These are phyloP conservation scores for Naegleria fowleri DNA, from an alignment of 208 protist species.

Conservation along the genomic window DNA sequence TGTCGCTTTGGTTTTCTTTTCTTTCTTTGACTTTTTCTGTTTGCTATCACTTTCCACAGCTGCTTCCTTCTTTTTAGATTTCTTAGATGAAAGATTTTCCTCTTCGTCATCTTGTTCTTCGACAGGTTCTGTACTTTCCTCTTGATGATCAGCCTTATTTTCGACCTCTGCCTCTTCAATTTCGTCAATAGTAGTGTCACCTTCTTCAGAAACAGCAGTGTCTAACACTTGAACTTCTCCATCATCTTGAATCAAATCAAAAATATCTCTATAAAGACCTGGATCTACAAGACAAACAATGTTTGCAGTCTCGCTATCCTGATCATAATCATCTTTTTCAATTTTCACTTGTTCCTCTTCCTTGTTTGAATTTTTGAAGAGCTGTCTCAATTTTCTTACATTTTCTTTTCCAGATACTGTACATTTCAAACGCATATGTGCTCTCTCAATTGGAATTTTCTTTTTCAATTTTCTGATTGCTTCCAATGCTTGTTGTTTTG, in stretches of 20 bases:
- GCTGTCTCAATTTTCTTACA: slow-evolving; percentile 16
- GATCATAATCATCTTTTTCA: slow-evolving; percentile 5
- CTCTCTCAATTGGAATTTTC: slow-evolving; percentile 57
- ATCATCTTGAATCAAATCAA: background rate
- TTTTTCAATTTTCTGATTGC: slow-evolving; percentile 53
- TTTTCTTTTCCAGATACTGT: slow-evolving; percentile 37
- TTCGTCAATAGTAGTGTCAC: background rate
- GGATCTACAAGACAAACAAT: background rate
- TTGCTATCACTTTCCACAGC: background rate
- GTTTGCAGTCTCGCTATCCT: background rate
- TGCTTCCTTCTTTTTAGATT: background rate
- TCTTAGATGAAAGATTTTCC: background rate
- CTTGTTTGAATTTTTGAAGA: background rate
- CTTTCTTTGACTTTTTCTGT: background rate
- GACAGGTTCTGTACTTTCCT: background rate
- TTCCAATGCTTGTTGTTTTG: slow-evolving; percentile 55
- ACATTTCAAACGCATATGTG: slow-evolving; percentile 58
- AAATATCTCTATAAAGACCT: slow-evolving; percentile 3
- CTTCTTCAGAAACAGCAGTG: background rate
- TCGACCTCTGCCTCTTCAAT: background rate
- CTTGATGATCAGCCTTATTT: background rate
- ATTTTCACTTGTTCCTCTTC: background rate
- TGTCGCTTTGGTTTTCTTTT: background rate
- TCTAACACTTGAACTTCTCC: background rate
- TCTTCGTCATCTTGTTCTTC: background rate